A percentile compares a stretch with the other conserved stretches of the same genome.
Evolutionary conservation across 352 stramenopile genomes (phyloP).

Genomic region (Plasmopara muralis): DNA sequence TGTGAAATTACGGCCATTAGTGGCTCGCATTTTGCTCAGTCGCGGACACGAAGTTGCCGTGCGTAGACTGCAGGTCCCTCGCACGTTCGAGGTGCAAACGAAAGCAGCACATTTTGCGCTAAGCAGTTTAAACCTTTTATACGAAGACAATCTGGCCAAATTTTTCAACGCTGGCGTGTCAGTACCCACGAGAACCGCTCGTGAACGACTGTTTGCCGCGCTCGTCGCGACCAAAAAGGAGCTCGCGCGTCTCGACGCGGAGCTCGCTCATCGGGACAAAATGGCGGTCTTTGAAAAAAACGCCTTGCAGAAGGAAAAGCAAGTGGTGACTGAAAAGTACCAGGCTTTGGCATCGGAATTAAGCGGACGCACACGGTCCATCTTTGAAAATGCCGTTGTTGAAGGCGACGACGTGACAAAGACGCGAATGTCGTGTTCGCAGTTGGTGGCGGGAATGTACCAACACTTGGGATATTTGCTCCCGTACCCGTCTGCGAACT

Average conservation of each 20-base stretch:
- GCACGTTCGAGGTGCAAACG: conserved; percentile 50
- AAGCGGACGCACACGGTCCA: conserved; percentile 53
- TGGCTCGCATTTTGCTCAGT: conserved; percentile 68
- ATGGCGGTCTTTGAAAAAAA: conserved; percentile 78
- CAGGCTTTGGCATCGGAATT: conserved; percentile 52
- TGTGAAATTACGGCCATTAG: conserved; percentile 78
- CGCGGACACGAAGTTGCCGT: conserved; percentile 61
- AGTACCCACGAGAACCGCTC: conserved; percentile 59
- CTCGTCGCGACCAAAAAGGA: conserved; percentile 62
- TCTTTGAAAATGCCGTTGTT: conserved; percentile 78
- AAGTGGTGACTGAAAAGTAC: conserved; percentile 45
- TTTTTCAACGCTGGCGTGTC: conserved; percentile 74
- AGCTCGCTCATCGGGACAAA: conserved; percentile 55
- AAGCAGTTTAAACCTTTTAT: conserved; percentile 55
- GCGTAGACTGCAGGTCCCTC: conserved; percentile 65
- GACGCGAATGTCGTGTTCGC: conserved; percentile 78
- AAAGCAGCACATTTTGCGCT: conserved; percentile 55
- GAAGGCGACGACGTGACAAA: conserved; percentile 10
- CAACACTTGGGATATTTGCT: conserved; percentile 72
- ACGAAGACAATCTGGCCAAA: conserved; percentile 65
- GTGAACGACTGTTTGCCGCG: conserved; percentile 68
- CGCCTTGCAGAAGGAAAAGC: conserved; percentile 42
- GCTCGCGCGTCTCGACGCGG: conserved; percentile 46
- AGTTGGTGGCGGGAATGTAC: conserved; percentile 72
- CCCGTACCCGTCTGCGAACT: conserved; percentile 78